phyloP scores from a whole-genome alignment of 345 rosid genomes.

The Hibiscus tridactylites region DNA sequence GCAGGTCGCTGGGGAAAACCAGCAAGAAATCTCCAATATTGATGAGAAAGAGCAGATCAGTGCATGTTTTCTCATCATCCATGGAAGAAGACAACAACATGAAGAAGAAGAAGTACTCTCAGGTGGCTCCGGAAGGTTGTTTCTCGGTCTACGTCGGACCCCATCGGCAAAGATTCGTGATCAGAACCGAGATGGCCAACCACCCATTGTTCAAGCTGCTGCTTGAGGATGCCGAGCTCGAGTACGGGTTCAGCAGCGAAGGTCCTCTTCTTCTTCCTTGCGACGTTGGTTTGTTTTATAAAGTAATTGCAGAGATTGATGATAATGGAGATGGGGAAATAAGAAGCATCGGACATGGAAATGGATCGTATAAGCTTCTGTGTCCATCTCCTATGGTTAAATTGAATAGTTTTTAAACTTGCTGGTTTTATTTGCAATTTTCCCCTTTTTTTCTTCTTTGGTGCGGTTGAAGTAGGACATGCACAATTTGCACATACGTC shows the following conservation, averaged over 20 bases:
- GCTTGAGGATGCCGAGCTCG: constrained; percentile 71
- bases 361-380: constrained; percentile 32
- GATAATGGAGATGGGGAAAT: constrained; percentile 7
- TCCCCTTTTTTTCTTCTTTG: neutral
- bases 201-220: constrained; percentile 65
- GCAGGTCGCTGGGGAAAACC: constrained; percentile 33
- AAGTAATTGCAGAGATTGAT: constrained; percentile 47
- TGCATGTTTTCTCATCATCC: constrained; percentile 16
- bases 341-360: neutral
- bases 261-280: constrained; percentile 80
- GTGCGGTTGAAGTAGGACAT: neutral
- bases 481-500: neutral
- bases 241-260: constrained; percentile 45
- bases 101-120: constrained; percentile 3
- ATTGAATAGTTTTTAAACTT: constrained; percentile 19
- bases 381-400: constrained; percentile 28
- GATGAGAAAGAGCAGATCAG: constrained; percentile 46
- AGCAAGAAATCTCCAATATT: neutral
- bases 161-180: constrained; percentile 38
- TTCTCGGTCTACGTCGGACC: constrained; percentile 75
- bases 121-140: constrained; percentile 47
- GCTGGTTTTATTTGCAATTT: neutral
- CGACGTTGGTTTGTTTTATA: constrained; percentile 51
- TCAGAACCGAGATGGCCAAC: constrained; percentile 42
- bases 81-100: neutral